Evolutionary conservation across 768 basidiomycete species (phyloP), one percentile per base, ranked within the genome.

Genomic region (Termitomyces sp.): DNA sequence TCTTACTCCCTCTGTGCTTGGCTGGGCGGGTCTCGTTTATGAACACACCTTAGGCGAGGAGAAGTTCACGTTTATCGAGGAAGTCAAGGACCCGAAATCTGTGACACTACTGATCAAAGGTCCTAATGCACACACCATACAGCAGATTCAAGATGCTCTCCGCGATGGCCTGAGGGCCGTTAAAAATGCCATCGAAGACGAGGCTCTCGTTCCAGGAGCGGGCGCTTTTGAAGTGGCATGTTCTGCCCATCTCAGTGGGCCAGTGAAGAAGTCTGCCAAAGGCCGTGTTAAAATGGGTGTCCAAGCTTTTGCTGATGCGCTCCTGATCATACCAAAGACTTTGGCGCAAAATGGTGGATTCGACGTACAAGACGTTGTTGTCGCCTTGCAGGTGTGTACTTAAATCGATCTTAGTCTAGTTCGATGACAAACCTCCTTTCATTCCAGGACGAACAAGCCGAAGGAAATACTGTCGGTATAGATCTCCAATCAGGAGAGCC

Each of bases 1-100:
- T 67, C 80, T 99, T 48, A 85, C 84, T 2, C 93, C 96, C 14
- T 87, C 88, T 51, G 79, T 93, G 34, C 85, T 99, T 48, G 97
- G 97, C 32, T 97, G 92, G 89, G 97, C 97, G 41, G 97, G 97
- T 9, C 84, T 98, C 58, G 93, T 99, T 30, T 99, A 99, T 75
- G 97, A 99, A 73, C 94, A 98, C 72, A 98, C 95, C 19, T 82
- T 99, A 32, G 97, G 97, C 61, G 97, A 99, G 74, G 97, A 99
- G 68, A 99, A 98, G 68, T 99, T 81, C 71, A 99, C 97, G 0
- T 98, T 98, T 67, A 77, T 99, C 53, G 97, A 98, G 71, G 91
- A 99, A 60, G 96, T 98, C 70, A 92, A 88, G 72, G 83, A 88
- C 57, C 96, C 97, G 28, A 95, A 91, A 78, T 88, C 86, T 54